Percentiles rank a stretch among this genome's conserved stretches.
Evolutionary conservation across 768 basidiomycete genomes (phyloP).

Genomic region (Boletus insuetus): DNA sequence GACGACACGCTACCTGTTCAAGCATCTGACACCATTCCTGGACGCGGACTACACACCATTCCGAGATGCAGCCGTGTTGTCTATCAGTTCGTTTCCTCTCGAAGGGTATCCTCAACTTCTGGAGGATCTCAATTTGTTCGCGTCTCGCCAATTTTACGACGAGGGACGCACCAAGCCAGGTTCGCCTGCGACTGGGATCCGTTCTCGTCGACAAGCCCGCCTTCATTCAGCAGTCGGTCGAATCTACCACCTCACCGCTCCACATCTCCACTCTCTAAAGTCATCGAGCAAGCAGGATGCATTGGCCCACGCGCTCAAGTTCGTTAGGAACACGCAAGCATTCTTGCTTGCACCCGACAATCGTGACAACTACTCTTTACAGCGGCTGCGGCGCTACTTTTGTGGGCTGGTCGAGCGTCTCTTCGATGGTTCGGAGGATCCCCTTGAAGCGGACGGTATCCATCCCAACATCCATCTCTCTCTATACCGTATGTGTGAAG

Average conservation of each 20-base stretch:
- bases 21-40: constrained; percentile 82
- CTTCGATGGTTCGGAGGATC: constrained; percentile 67
- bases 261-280: constrained; percentile 66
- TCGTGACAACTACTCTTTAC: constrained; percentile 72
- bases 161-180: constrained; percentile 50
- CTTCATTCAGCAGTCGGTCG: constrained; percentile 84
- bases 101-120: constrained; percentile 75
- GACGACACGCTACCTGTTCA: constrained; percentile 80
- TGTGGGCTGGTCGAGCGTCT: constrained; percentile 86
- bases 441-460: constrained; percentile 74
- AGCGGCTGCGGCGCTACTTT: constrained; percentile 84
- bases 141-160: constrained; percentile 82
- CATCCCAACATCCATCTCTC: constrained; percentile 73
- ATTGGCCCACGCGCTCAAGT: constrained; percentile 78
- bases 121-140: constrained; percentile 79
- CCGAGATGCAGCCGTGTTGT: constrained; percentile 82
- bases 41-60: constrained; percentile 83
- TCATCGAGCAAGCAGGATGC: constrained; percentile 69
- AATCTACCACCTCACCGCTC: constrained; percentile 85
- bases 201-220: constrained; percentile 70
- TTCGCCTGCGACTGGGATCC: constrained; percentile 44
- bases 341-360: constrained; percentile 73
- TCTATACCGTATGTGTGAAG: constrained; percentile 83
- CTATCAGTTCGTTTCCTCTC: constrained; percentile 84
- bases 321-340: constrained; percentile 76